These are phyloP conservation scores for Candida buenavistaensis DNA, from an alignment of 1,139 yeast species.

Conservation along the genomic window DNA sequence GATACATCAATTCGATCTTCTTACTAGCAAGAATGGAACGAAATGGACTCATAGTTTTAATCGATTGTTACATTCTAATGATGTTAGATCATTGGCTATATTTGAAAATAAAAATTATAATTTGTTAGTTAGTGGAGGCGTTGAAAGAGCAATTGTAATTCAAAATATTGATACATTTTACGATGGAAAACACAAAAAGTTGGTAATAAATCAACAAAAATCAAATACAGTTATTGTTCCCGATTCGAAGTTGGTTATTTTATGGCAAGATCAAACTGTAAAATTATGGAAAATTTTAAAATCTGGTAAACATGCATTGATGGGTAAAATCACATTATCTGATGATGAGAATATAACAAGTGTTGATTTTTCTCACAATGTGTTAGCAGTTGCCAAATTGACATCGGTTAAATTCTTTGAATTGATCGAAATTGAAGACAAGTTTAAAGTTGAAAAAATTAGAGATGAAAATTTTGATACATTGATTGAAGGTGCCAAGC, in stretches of 20 bases:
- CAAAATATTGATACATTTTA: conserved; percentile 68
- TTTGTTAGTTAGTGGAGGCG: conserved; percentile 84
- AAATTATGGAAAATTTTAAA: conserved; percentile 74
- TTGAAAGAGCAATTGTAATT: conserved; percentile 76
- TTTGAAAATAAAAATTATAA: conserved; percentile 71
- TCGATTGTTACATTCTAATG: conserved; percentile 84
- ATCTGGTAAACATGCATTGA: conserved; percentile 46
- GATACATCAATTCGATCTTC: conserved; percentile 65
- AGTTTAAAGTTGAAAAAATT: conserved; percentile 52
- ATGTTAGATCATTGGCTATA: conserved; percentile 75
- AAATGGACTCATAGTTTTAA: conserved; percentile 84
- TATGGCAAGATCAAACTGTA: conserved; percentile 83
- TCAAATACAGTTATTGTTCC: conserved; percentile 56
- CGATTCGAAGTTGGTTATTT: conserved; percentile 51
- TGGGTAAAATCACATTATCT: conserved; percentile 63
- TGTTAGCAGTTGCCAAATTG: conserved; percentile 71
- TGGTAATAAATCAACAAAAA: conserved; percentile 64
- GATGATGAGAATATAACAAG: conserved; percentile 82
- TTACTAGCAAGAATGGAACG: conserved; percentile 34
- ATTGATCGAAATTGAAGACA: conserved; percentile 42
- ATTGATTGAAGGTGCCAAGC: conserved; percentile 55
- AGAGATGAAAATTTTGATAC: conserved; percentile 50
- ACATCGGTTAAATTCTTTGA: conserved; percentile 69
- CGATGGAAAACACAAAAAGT: conserved; percentile 71
- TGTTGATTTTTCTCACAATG: conserved; percentile 62